Evolutionary conservation across 768 basidiomycete species (phyloP).

Genomic region (Leccinum broughii): DNA sequence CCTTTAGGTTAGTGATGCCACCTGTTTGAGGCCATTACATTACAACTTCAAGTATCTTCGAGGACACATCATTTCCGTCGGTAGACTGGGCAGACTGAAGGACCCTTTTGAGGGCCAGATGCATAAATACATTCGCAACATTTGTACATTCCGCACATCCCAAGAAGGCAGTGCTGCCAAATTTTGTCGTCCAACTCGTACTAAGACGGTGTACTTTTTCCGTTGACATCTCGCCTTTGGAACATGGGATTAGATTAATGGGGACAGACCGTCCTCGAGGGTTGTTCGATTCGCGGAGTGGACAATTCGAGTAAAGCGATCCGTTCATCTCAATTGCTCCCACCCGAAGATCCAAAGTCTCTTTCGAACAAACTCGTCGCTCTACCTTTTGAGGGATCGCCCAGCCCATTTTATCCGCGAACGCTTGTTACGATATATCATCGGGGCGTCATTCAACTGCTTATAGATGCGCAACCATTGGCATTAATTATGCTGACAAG

Average conservation of each 20-base stretch:
- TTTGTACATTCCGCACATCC: neutral
- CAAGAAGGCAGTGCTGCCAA: neutral
- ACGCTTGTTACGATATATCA: neutral
- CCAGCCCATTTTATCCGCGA: neutral
- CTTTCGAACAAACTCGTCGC: neutral
- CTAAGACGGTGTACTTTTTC: conserved; percentile 8
- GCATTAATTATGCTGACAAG: neutral
- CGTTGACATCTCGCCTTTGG: conserved; percentile 1
- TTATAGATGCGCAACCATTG: neutral
- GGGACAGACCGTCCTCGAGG: conserved; percentile 1
- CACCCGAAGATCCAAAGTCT: conserved; percentile 6
- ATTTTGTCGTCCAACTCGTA: neutral
- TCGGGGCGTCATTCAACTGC: neutral
- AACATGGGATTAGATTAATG: conserved; percentile 14
- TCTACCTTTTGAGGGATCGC: neutral
- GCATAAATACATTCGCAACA: neutral
- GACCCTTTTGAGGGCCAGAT: neutral
- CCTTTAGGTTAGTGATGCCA: conserved; percentile 21
- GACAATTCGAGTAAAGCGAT: conserved; percentile 14
- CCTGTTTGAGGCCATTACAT: conserved; percentile 19
- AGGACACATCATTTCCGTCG: conserved; percentile 15
- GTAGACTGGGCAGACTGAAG: conserved; percentile 8
- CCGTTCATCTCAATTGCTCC: conserved; percentile 8
- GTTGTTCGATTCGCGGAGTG: conserved; percentile 22
- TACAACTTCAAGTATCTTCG: conserved; percentile 21